These are phyloP conservation scores for Persicaria maculosa DNA, from an alignment of 148 eudicot genomes.

Conservation along the genomic window DNA sequence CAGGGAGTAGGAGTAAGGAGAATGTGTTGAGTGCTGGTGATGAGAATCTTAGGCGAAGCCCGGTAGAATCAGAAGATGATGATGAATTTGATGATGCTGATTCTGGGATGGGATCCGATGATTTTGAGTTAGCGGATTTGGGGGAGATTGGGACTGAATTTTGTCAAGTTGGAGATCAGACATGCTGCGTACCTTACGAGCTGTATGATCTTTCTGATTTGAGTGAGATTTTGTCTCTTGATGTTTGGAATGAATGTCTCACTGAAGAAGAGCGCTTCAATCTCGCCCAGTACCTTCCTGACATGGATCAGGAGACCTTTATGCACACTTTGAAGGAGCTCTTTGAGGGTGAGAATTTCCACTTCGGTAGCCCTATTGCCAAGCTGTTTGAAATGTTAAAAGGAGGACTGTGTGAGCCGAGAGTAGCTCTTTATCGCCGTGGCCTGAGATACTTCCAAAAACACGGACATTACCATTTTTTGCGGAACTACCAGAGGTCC, in stretches of 20 bases:
- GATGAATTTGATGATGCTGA: constrained; percentile 89
- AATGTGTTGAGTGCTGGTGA: constrained; percentile 70
- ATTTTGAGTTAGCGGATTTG: constrained; percentile 80
- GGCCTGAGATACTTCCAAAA: constrained; percentile 71
- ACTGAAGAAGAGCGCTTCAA: constrained; percentile 76
- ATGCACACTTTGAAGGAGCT: constrained; percentile 82
- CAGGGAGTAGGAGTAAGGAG: constrained; percentile 68
- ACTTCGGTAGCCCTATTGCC: constrained; percentile 73
- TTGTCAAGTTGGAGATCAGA: constrained; percentile 88
- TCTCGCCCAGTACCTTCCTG: constrained; percentile 78
- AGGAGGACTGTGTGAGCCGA: constrained; percentile 90
- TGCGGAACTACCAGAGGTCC: constrained; percentile 68
- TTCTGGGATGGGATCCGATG: constrained; percentile 97
- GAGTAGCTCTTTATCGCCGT: constrained; percentile 83
- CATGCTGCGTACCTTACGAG: constrained; percentile 78
- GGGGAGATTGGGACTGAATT: constrained; percentile 87
- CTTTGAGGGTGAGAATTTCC: constrained; percentile 63
- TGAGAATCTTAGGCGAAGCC: constrained; percentile 35
- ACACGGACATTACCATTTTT: constrained; percentile 63
- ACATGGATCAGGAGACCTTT: constrained; percentile 82
- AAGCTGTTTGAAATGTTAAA: constrained; percentile 73
- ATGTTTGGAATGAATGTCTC: constrained; percentile 88
- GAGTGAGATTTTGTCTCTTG: constrained; percentile 62
- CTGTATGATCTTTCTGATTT: constrained; percentile 75
- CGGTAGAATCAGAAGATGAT: constrained; percentile 59